These are phyloP conservation scores for Backusella westeae DNA, from an alignment of 192 early-diverging fungal species.

Conservation along the genomic window DNA sequence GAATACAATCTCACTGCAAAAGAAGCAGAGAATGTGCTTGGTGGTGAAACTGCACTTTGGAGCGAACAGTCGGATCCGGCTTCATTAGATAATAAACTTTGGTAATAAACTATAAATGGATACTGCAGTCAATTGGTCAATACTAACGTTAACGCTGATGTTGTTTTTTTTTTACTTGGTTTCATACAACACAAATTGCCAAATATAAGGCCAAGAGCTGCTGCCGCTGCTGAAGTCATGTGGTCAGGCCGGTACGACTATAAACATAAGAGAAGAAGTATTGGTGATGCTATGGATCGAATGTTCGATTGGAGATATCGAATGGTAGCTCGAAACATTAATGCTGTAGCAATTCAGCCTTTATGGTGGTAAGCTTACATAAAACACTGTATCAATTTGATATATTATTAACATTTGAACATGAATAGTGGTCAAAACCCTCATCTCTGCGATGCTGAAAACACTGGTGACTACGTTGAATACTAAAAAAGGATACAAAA, in stretches of 20 bases:
- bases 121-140: not conserved
- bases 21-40: constrained; percentile 59
- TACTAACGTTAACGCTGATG: not conserved
- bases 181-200: constrained; percentile 1
- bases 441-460: constrained; percentile 20
- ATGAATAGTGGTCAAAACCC: constrained; percentile 12
- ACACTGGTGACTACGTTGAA: not conserved
- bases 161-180: not conserved
- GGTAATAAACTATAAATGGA: constrained; percentile 33
- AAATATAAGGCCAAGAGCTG: constrained; percentile 50
- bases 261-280: constrained; percentile 49
- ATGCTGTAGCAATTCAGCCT: constrained; percentile 68
- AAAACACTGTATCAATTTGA: not conserved
- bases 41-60: constrained; percentile 76
- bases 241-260: constrained; percentile 41
- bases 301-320: constrained; percentile 74
- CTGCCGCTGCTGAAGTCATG: constrained; percentile 65
- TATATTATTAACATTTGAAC: not conserved
- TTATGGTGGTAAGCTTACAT: constrained; percentile 30
- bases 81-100: constrained; percentile 64
- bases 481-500: not conserved
- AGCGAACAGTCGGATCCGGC: constrained; percentile 66
- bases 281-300: constrained; percentile 58
- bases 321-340: constrained; percentile 62
- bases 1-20: constrained; percentile 47